Evolutionary conservation across 106 monocot genomes (phyloP).

Genomic region (Hemerocallis citrina): DNA sequence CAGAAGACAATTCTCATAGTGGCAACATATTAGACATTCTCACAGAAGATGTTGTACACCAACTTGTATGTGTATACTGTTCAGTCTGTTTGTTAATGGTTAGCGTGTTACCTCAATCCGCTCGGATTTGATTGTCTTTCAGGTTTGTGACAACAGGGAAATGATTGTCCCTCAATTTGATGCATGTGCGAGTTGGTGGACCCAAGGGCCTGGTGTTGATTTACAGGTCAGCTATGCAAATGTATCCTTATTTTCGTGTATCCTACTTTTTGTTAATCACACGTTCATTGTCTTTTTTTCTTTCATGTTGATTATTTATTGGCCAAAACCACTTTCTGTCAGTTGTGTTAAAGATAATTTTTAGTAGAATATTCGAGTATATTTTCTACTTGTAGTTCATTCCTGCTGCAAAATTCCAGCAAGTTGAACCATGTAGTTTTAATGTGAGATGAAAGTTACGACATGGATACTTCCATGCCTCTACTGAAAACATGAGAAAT

Average conservation of each 20-base stretch:
- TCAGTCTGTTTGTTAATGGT: neutral
- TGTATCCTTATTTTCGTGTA: neutral
- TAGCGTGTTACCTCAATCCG: neutral
- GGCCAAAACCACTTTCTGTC: neutral
- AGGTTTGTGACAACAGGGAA: conserved; percentile 41
- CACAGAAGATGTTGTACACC: too few relatives aligned
- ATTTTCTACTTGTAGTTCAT: neutral
- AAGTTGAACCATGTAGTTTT: too few relatives aligned
- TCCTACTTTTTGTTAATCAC: neutral
- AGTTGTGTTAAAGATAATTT: too few relatives aligned
- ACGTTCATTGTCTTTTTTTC: neutral
- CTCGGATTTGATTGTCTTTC: neutral
- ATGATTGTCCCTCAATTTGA: conserved; percentile 85
- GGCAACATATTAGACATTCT: too few relatives aligned
- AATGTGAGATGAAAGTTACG: too few relatives aligned
- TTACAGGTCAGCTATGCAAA: conserved; percentile 55
- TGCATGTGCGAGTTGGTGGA: conserved; percentile 99
- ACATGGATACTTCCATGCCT: too few relatives aligned
- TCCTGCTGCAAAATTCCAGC: too few relatives aligned
- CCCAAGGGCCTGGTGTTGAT: conserved; percentile 90
- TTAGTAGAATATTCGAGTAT: neutral
- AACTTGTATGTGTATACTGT: too few relatives aligned
- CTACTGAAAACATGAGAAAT: too few relatives aligned
- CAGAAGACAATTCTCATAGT: too few relatives aligned
- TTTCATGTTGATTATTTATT: neutral